Conservation (phyloP, 176 grass and related monocot genomes). For the Puccinellia tenuiflora region DNA sequence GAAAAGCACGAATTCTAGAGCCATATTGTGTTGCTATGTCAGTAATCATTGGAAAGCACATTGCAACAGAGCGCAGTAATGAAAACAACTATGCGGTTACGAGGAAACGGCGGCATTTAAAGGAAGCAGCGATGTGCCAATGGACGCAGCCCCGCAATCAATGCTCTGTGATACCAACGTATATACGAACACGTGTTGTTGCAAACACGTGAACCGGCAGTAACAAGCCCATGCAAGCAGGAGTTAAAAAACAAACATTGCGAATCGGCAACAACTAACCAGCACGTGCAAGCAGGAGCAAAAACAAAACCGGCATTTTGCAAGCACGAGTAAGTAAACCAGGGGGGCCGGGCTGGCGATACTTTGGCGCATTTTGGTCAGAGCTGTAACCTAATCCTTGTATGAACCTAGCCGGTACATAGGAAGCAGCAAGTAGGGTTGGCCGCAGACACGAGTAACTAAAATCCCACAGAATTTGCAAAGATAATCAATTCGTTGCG, state of each 20-base stretch:
- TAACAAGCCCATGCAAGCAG: background rate
- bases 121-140: background rate
- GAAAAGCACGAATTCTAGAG: background rate
- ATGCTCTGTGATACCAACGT: background rate
- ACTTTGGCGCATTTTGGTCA: too few species aligned
- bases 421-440: too few species aligned
- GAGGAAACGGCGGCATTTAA: background rate
- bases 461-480: too few species aligned
- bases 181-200: background rate
- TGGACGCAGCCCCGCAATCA: background rate
- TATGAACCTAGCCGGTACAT: too few species aligned
- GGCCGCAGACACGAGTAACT: too few species aligned
- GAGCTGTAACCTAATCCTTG: too few species aligned
- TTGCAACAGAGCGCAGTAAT: background rate
- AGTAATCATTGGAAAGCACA: background rate
- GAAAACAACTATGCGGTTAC: too few species aligned
- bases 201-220: background rate
- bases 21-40: background rate
- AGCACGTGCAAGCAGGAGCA: too few species aligned
- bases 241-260: background rate
- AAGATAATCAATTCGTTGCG: too few species aligned
- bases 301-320: background rate
- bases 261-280: background rate
- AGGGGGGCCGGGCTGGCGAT: too few species aligned
- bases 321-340: too few species aligned